These are phyloP conservation scores for Arctostaphylos glauca DNA, from an alignment of 148 eudicot genomes.

Conservation along the genomic window DNA sequence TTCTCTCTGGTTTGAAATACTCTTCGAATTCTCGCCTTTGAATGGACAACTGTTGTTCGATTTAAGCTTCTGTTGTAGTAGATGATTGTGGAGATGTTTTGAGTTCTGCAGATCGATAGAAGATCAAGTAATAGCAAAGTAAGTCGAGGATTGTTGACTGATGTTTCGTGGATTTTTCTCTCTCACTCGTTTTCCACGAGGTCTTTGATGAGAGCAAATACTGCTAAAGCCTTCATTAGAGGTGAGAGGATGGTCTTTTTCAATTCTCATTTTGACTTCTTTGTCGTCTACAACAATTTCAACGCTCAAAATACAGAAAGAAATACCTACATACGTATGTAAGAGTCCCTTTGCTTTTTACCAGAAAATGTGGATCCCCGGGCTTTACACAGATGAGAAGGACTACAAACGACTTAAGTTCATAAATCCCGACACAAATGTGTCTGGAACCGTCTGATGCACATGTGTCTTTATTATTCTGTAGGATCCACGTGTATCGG, in stretches of 20 bases:
- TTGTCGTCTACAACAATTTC: not conserved
- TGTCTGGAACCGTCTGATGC: too few species aligned
- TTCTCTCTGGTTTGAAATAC: slow-evolving; percentile 62
- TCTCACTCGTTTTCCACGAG: slow-evolving; percentile 63
- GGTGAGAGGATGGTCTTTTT: slow-evolving; percentile 29
- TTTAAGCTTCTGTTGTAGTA: not conserved
- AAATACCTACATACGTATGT: too few species aligned
- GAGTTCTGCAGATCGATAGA: slow-evolving; percentile 45
- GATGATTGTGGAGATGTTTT: not conserved
- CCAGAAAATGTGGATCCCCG: too few species aligned
- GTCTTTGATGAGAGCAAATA: slow-evolving; percentile 68
- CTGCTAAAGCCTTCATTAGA: slow-evolving; percentile 78
- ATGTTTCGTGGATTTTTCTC: slow-evolving; percentile 69
- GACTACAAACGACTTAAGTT: too few species aligned
- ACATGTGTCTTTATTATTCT: too few species aligned
- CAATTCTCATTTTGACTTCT: slow-evolving; percentile 6
- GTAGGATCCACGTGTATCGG: too few species aligned
- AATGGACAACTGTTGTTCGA: not conserved
- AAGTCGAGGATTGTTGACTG: slow-evolving; percentile 59
- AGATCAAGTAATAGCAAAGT: slow-evolving; percentile 56
- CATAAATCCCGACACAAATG: too few species aligned
- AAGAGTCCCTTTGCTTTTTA: too few species aligned
- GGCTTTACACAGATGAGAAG: too few species aligned
- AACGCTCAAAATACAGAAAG: too few species aligned
- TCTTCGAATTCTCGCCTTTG: not conserved